A percentile compares a stretch with the other conserved stretches of the same genome.
Evolutionary conservation across 345 rosid genomes (phyloP).

Genomic region (Melaleuca alternifolia): DNA sequence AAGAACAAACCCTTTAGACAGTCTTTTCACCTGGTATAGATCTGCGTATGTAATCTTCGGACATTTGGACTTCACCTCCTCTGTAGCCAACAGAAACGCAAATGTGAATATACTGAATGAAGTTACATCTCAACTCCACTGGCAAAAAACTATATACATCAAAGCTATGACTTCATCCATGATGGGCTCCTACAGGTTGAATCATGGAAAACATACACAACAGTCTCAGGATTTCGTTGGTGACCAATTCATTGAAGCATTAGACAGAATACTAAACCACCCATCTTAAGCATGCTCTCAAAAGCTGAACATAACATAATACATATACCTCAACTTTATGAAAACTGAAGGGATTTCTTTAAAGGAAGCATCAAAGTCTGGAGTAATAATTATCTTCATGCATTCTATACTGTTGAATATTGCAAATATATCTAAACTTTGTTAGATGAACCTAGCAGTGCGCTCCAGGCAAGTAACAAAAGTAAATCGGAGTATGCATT

Average conservation of each 20-base stretch:
- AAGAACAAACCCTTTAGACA: neutral
- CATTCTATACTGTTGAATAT: neutral
- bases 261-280: neutral
- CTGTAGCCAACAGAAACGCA: slow-evolving; percentile 19
- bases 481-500: neutral
- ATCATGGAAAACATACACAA: neutral
- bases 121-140: neutral
- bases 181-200: neutral
- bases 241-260: neutral
- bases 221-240: neutral
- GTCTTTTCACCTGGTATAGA: slow-evolving; percentile 41
- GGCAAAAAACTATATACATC: neutral
- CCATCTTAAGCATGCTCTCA: neutral
- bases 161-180: neutral
- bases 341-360: neutral
- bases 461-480: neutral
- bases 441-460: neutral
- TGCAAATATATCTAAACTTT: neutral
- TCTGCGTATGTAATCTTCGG: slow-evolving; percentile 82
- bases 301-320: neutral
- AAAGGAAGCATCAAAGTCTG: neutral
- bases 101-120: neutral
- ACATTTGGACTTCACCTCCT: slow-evolving; percentile 69
- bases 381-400: neutral
- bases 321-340: neutral